Base-by-base conservation (phyloP, 129 eudicot species). In the Arctium lappa region DNA sequence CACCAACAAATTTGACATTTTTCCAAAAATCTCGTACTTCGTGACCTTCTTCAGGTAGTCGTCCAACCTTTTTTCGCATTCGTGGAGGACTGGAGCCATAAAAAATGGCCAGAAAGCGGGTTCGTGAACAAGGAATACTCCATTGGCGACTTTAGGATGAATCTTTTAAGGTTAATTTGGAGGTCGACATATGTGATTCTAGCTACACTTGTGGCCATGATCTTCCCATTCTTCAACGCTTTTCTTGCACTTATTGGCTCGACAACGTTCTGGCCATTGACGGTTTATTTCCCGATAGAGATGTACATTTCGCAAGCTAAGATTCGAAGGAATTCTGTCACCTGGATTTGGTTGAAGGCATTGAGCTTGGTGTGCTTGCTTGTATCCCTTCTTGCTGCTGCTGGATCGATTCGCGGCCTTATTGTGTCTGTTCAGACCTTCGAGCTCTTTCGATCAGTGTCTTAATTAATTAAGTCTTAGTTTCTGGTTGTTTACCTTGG, bases 171-270 rank as follows among this genome's bases (percentile, higher is more conserved):
- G 85, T 62, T 93, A 18, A 84, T 84, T 1, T 89, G 98, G 97
- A 88, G 98, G 66, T 81, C 92, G 27, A n/a, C 71, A 3, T 93
- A 86, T 32, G 97, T 93, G 60, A 16, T 89, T 6, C 38, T 87
- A 30, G 80, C 90, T 15, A 87, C 94, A 6, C 18, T 85, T 2
- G 3, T 89, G 0, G 94, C 94, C 1, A 87, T 85, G 91, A 16
- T 86, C 30, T 84, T 93, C 44, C 98, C 98, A 0, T 91, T 86
- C 82, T 93, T 91, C 88, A 91, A 93, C 56, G 88, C 88, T 32
- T 79, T 93, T 48, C 88, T 89, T 36, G 98, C 91, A 0, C 88
- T 93, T 22, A 80, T 89, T 5, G 96, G 98, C 1, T 88, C 98
- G 1, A 38, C 84, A 2, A 63, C 88, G 0, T 93, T 93, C 63